These are phyloP conservation scores for Craspedostauros australis DNA, from an alignment of 108 stramenopile genomes.

Conservation along the genomic window DNA sequence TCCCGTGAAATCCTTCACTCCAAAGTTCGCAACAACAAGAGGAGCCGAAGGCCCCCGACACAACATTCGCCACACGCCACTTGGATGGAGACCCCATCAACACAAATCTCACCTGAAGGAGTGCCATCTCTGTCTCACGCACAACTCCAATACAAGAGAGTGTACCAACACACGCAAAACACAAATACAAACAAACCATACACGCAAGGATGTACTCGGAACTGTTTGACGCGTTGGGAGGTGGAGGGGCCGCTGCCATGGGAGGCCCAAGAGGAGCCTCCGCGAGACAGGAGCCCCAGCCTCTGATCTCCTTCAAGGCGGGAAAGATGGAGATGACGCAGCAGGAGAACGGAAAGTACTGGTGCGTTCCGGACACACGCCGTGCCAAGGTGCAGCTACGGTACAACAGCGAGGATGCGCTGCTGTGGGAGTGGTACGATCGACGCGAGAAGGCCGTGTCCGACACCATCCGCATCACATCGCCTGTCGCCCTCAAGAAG, in stretches of 20 bases:
- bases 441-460: conserved; percentile 64
- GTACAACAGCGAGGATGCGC: conserved; percentile 11
- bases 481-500: conserved; percentile 40
- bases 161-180: too few relatives aligned
- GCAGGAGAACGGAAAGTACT: conserved; percentile 53
- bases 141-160: too few relatives aligned
- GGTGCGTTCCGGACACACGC: conserved; percentile 51
- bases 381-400: conserved; percentile 61
- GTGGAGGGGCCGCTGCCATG: too few relatives aligned
- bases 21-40: too few relatives aligned
- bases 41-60: too few relatives aligned
- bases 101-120: too few relatives aligned
- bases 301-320: conserved; percentile 65
- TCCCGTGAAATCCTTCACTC: too few relatives aligned
- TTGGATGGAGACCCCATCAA: too few relatives aligned
- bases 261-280: conserved; percentile 11
- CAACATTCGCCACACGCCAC: too few relatives aligned
- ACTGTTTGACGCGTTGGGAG: conserved; percentile 42
- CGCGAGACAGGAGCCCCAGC: conserved; percentile 16
- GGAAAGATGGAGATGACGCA: conserved; percentile 60
- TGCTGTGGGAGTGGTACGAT: conserved; percentile 72
- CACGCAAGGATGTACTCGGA: conserved; percentile 66
- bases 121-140: too few relatives aligned
- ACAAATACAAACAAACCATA: too few relatives aligned
- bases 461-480: conserved; percentile 35